A percentile compares a stretch with the other conserved stretches of the same genome.
Conservation (phyloP, 2,329 filamentous ascomycete genomes). For the Fusarium hainanense region DNA sequence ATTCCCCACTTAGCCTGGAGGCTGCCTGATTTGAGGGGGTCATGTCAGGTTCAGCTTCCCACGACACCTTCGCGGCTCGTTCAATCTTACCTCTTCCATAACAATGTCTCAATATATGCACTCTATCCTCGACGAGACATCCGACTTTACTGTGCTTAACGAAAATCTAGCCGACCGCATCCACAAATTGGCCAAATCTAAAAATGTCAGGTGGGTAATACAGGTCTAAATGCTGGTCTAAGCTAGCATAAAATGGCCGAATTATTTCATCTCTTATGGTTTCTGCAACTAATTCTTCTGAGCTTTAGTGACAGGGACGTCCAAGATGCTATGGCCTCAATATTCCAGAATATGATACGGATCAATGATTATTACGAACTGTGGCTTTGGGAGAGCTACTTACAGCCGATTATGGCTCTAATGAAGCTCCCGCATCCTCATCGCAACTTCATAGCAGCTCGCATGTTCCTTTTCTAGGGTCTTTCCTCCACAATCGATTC, state of each 20-base stretch:
- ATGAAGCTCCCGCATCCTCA: not conserved
- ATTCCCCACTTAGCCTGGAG: not conserved
- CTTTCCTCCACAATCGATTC: not conserved
- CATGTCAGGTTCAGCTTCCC: not conserved
- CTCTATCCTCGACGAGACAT: too few species aligned
- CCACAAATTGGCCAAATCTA: not conserved
- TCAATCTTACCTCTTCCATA: fast-evolving
- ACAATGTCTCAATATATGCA: not conserved
- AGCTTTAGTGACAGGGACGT: not conserved
- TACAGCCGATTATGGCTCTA: not conserved
- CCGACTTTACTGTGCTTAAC: too few species aligned
- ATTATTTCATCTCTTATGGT: not conserved
- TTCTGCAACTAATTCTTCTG: too few species aligned
- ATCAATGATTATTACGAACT: too few species aligned
- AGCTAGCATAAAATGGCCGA: not conserved
- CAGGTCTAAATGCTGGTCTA: not conserved
- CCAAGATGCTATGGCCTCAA: not conserved
- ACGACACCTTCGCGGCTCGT: too few species aligned
- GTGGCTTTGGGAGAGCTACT: not conserved
- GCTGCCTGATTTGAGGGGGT: not conserved
- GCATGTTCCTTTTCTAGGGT: not conserved
- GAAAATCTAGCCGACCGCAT: not conserved
- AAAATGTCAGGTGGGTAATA: not conserved
- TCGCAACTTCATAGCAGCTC: not conserved
- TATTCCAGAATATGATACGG: not conserved